Percentiles rank a stretch among this genome's conserved stretches.
Evolutionary conservation across 306 rosid species (phyloP).

Genomic region (Cicer yamashitae): DNA sequence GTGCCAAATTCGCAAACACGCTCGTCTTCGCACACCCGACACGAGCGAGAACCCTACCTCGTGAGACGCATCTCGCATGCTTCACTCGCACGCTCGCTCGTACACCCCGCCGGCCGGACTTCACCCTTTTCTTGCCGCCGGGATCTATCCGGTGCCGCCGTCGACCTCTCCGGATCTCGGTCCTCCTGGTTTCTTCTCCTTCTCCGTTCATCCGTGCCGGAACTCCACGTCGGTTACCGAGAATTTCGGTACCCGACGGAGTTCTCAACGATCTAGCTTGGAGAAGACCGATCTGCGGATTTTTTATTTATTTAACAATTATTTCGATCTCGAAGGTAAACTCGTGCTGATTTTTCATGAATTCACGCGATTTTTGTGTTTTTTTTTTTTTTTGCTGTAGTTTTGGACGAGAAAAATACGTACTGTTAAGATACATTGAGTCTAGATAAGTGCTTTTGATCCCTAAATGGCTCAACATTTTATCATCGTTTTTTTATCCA

Average conservation of each 20-base stretch:
- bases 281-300: slow-evolving; percentile 42
- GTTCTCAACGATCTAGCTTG: slow-evolving; percentile 31
- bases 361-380: background rate
- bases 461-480: background rate
- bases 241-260: slow-evolving; percentile 29
- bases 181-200: background rate
- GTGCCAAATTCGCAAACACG: slow-evolving; percentile 67
- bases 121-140: slow-evolving; percentile 45
- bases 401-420: background rate
- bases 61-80: slow-evolving; percentile 60
- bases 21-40: slow-evolving; percentile 68
- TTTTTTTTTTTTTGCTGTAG: background rate
- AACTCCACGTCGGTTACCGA: slow-evolving; percentile 58
- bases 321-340: slow-evolving; percentile 37
- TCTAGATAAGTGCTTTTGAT: slow-evolving; percentile 29
- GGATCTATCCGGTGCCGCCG: slow-evolving; percentile 20
- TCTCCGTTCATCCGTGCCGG: slow-evolving; percentile 15
- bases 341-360: slow-evolving; percentile 11
- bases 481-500: background rate
- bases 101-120: slow-evolving; percentile 51
- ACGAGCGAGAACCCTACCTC: slow-evolving; percentile 66
- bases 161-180: background rate
- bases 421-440: slow-evolving; percentile 3
- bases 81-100: slow-evolving; percentile 70
- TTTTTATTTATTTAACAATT: slow-evolving; percentile 16